These are phyloP conservation scores for Hypoxylon rubiginosum DNA, from an alignment of 2,329 filamentous ascomycete species.

Conservation along the genomic window DNA sequence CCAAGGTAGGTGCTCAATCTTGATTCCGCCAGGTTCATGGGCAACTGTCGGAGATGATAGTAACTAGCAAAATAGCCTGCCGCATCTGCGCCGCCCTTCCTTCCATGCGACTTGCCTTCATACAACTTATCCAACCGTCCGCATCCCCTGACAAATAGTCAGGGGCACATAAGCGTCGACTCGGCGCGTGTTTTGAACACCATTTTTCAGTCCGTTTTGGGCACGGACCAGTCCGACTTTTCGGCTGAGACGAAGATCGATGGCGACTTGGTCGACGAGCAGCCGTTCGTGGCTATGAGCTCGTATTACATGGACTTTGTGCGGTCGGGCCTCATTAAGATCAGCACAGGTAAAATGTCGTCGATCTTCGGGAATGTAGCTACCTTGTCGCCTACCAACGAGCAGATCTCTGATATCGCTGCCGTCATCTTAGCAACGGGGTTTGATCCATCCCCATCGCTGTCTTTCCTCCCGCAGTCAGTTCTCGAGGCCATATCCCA, in stretches of 20 bases:
- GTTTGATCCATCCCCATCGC: conserved; percentile 73
- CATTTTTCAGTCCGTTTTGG: conserved; percentile 63
- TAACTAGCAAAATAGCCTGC: conserved; percentile 56
- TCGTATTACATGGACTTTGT: conserved; percentile 82
- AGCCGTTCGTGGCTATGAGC: conserved; percentile 76
- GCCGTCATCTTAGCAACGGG: conserved; percentile 82
- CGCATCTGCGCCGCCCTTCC: conserved; percentile 68
- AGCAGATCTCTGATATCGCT: conserved; percentile 67
- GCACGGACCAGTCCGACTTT: conserved; percentile 68
- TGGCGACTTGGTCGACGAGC: conserved; percentile 60
- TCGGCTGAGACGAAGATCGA: conserved; percentile 58
- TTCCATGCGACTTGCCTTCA: conserved; percentile 79
- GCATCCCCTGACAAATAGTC: conserved; percentile 69
- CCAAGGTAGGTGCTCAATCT: conserved; percentile 56
- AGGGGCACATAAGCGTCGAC: conserved; percentile 73
- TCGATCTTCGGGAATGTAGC: conserved; percentile 55
- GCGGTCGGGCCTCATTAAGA: conserved; percentile 70
- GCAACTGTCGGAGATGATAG: conserved; percentile 29
- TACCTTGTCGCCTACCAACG: conserved; percentile 49
- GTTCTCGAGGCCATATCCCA: conserved; percentile 71
- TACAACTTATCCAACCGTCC: conserved; percentile 77
- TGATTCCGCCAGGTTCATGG: not conserved
- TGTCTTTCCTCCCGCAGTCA: conserved; percentile 73
- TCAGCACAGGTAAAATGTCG: conserved; percentile 63
- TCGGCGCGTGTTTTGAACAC: conserved; percentile 67